Base-by-base conservation (phyloP, 306 rosid species). In the Malus sylvestris region DNA sequence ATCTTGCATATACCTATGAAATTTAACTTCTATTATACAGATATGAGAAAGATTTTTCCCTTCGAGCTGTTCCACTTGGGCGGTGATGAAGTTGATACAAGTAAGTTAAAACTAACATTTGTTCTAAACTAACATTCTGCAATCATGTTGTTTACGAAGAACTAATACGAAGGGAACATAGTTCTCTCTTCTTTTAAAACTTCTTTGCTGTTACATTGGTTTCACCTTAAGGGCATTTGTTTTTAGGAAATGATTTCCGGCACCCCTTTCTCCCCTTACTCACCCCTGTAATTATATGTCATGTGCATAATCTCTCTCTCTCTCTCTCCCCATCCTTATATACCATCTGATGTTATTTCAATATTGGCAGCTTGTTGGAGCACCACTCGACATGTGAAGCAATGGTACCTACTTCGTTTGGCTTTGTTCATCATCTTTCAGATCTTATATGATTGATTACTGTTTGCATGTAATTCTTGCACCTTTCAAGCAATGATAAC, bases 41-140 rank as follows among this genome's bases (percentile, higher is more conserved):
- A 92, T 87, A 76, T 95, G 91, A 91, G 99, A 86, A 89, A 86
- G 75, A 88, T 92, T 72, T 96, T 96, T 86, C 98, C 97, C 63
- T 96, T 96, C 40, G 98, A 92, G 88, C 91, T 96, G 60, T 91
- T 96, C 87, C 99, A 96, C 90, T 86, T 96, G 89, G 99, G 99
- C 45, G 99, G 99, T 68, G 99, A 96, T 86, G 99, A 96, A 77
- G 99, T 96, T 78, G 74, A 96, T 87, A 92, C 99, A 83, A 84
- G 99, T 95, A 65, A 82, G 97, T 86, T 62, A 51, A 77, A 57
- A 57, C 4, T 71, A 6, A 15, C 79, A 63, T 64, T 75, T 83
- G 53, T 77, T 76, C 76, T 67, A 77, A 71, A 76, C 66, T 68
- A 45, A 58, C 57, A 62, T 67, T 49, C n/a, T 52, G 40, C 73